Base-by-base conservation (phyloP, 768 basidiomycete genomes). In the Kwoniella mangroviensis region DNA sequence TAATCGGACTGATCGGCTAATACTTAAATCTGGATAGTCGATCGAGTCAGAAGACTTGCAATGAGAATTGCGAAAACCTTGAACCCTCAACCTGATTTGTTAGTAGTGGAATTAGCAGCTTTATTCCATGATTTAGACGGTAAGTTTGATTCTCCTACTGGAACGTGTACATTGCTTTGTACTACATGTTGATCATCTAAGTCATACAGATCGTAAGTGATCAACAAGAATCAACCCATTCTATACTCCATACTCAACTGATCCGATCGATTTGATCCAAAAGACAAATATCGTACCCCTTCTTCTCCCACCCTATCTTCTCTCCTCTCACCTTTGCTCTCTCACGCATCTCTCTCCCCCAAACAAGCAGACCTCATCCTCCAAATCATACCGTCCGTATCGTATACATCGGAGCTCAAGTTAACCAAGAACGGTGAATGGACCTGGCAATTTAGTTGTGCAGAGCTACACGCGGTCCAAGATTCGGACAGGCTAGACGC, bases 71-170 rank as follows among this genome's bases (percentile, higher is more conserved):
- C 92, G 12, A 84, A 84, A 17, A 83, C 86, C 1, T 40, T 85
- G 17, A 21, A 59, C 1, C 80, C 83, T 13, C 83, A 83, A 52
- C 89, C 89, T 2, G 92, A 95, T 84, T 82, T 94, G 1, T 84
- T 94, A 22, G 87, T 89, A 5, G 87, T 95, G 24, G 93, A 95
- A 82, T 85, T 95, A 57, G 90, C 91, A 40, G 91, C 94, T n/a
- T 87, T 96, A 49, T 87, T 95, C 55, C 94, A 95, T 77, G 93
- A 96, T 82, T 86, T 94, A 84, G 65, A 91, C 87, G 80, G 84
- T 88, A 24, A 89, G 91, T 22, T 88, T 89, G 81, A 4, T 75
- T 75, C 88, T 91, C 76, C 84, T 91, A 34, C 83, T 91, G 15
- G 54, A 73, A 81, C 26, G 9, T 7, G 34, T 34, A 34, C 9